phyloP scores from a whole-genome alignment of 2,329 filamentous ascomycete species.

The Penicillium polonicum region DNA sequence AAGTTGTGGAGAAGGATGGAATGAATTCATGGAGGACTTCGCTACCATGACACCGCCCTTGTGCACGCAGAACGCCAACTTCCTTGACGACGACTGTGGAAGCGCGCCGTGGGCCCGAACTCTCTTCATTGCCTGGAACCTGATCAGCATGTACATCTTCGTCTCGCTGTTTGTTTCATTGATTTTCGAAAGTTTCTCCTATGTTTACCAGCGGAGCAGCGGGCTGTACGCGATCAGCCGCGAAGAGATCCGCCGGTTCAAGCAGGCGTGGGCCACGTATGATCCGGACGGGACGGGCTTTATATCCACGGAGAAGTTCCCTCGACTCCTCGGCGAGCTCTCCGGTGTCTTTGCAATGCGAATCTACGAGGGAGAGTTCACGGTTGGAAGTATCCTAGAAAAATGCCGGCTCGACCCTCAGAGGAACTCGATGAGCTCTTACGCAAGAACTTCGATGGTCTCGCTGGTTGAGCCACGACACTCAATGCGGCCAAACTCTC shows the following conservation, averaged over 20 bases:
- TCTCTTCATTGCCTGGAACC: slow-evolving; percentile 96
- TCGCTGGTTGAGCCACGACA: slow-evolving; percentile 18
- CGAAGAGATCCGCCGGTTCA: slow-evolving; percentile 94
- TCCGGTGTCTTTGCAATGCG: slow-evolving; percentile 97
- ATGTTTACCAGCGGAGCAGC: slow-evolving; percentile 95
- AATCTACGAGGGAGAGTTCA: slow-evolving; percentile 89
- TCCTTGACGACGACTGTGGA: slow-evolving; percentile 89
- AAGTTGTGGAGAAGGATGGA: slow-evolving; percentile 95
- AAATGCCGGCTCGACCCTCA: slow-evolving; percentile 65
- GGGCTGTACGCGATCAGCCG: slow-evolving; percentile 87
- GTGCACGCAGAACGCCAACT: slow-evolving; percentile 69
- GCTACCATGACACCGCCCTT: slow-evolving; percentile 75
- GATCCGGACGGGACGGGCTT: slow-evolving; percentile 89
- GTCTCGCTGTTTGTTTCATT: slow-evolving; percentile 97
- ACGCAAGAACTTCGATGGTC: slow-evolving; percentile 38
- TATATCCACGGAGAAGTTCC: slow-evolving; percentile 86
- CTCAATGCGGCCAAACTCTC: slow-evolving; percentile 27
- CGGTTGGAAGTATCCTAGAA: slow-evolving; percentile 81
- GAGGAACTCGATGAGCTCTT: slow-evolving; percentile 6
- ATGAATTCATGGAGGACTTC: slow-evolving; percentile 93
- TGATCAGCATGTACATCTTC: slow-evolving; percentile 99
- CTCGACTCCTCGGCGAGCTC: slow-evolving; percentile 78
- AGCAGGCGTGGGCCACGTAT: slow-evolving; percentile 95
- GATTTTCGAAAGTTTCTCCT: slow-evolving; percentile 99
- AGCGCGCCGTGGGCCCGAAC: slow-evolving; percentile 83